A percentile compares a stretch with the other conserved stretches of the same genome.
Evolutionary conservation across 108 stramenopile species (phyloP).

Genomic region (Nitzschia sp.): DNA sequence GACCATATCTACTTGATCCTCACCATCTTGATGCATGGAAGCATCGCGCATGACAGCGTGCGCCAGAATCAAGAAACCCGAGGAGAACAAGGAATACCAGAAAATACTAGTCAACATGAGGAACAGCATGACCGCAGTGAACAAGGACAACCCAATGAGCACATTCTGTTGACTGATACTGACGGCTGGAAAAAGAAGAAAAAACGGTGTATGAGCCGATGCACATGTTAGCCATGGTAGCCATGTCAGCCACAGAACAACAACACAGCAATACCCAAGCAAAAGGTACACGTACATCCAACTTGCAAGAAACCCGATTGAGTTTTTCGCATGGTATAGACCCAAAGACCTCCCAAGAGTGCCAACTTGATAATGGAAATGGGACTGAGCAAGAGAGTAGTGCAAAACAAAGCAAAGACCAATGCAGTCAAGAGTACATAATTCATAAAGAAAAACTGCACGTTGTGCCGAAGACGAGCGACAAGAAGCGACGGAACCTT

Average conservation of each 20-base stretch:
- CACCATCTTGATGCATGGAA: slow-evolving; percentile 86
- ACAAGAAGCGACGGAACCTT: slow-evolving; percentile 63
- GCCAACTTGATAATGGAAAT: slow-evolving; percentile 76
- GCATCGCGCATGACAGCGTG: slow-evolving; percentile 85
- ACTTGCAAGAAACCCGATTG: slow-evolving; percentile 53
- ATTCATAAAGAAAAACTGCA: slow-evolving; percentile 85
- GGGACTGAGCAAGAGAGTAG: slow-evolving; percentile 74
- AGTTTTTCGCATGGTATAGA: slow-evolving; percentile 66
- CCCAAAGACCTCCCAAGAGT: slow-evolving; percentile 72
- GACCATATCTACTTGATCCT: slow-evolving; percentile 79
- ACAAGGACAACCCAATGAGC: slow-evolving; percentile 60
- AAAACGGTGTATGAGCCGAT: background rate
- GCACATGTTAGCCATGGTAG: background rate
- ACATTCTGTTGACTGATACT: slow-evolving; percentile 79
- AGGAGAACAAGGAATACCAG: slow-evolving; percentile 82
- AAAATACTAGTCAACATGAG: slow-evolving; percentile 70
- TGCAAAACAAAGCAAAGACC: slow-evolving; percentile 56
- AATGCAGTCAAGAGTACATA: slow-evolving; percentile 68
- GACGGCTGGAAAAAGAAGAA: slow-evolving; percentile 36
- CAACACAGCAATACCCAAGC: background rate
- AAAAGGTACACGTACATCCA: slow-evolving; percentile 38
- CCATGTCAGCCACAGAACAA: background rate
- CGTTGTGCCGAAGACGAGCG: slow-evolving; percentile 77
- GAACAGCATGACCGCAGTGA: slow-evolving; percentile 64
- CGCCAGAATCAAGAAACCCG: slow-evolving; percentile 67